phyloP scores from a whole-genome alignment of 1,284 basidiomycete species.

The Ceratobasidium sp. region DNA sequence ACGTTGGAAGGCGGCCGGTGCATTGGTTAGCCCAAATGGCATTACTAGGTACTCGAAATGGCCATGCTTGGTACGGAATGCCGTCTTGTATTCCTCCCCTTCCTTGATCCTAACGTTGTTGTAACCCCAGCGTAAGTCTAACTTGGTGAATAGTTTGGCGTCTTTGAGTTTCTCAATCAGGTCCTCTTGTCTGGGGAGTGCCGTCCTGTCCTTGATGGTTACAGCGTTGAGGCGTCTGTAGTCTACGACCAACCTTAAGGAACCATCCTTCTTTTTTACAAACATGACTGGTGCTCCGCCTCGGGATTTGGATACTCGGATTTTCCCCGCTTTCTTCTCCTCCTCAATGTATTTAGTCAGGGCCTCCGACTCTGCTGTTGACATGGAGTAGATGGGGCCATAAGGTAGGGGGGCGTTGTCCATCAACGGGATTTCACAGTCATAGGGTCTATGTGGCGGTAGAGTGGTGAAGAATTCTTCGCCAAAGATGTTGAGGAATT shows the following conservation, averaged over 20 bases:
- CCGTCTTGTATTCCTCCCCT: conserved; percentile 40
- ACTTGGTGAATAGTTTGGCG: conserved; percentile 33
- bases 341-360: conserved; percentile 26
- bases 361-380: not conserved
- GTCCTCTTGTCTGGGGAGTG: conserved; percentile 13
- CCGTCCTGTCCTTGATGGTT: not conserved
- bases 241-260: conserved; percentile 6
- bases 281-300: conserved; percentile 5
- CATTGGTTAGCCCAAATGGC: conserved; percentile 36
- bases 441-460: no score
- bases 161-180: conserved; percentile 19
- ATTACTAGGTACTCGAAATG: conserved; percentile 37
- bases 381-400: conserved; percentile 1
- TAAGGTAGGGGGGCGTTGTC: not conserved
- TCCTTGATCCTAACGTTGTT: conserved; percentile 25
- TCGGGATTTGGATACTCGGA: not conserved
- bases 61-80: conserved; percentile 21
- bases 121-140: conserved; percentile 39
- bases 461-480: no score
- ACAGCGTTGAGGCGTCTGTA: conserved; percentile 7
- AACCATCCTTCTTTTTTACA: conserved; percentile 18
- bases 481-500: not conserved
- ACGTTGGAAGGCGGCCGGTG: conserved; percentile 24
- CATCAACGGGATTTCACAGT: conserved; percentile 18
- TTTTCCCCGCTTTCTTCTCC: conserved; percentile 15